Evolutionary conservation across 2,329 filamentous ascomycete genomes (phyloP), one percentile per base, ranked within the genome.

Genomic region (Monosporascus sp.): DNA sequence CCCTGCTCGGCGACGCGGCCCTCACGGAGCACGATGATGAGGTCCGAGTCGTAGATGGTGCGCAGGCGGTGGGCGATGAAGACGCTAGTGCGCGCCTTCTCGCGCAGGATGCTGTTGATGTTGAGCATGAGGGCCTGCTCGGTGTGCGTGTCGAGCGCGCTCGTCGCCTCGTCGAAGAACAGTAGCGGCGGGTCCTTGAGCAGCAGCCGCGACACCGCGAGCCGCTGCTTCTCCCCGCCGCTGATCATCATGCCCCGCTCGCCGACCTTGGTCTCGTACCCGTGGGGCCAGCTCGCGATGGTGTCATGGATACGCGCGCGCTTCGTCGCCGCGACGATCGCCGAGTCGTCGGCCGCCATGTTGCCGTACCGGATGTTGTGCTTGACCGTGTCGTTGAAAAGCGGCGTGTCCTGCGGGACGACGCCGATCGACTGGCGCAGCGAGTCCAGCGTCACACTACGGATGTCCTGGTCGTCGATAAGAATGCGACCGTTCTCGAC

Each of bases 211-310:
- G 89, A 90, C 24, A 97, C 84, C 0, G 93, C 93, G 11, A 97
- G 75, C 3, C 92, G 84, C 72, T 97, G 92, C 72, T 97, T 97
- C 74, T 97, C 93, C 35, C 92, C 92, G 2, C 90, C 92, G 1
- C 89, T 95, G 45, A 97, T 96, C 92, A 97, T 97, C 82, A 97
- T 86, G 1, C 92, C 92, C 47, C 93, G 82, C 75, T 97, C 93
- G 51, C 93, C 93, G 26, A 97, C 94, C 71, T 88, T 91, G 20
- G 94, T 97, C 22, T 86, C 74, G 69, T 97, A 96, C 17, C 91
- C 90, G n/a, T 92, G 87, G 1, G 90, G 91, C 68, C 96, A 86
- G n/a, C 76, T 77, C 52, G 81, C 76, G 56, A 96, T 87, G 50
- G 88, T 90, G 45, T 94, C 86, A 70, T 97, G 87, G 54, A 99